Percentiles rank a stretch among this genome's conserved stretches.
Conservation (phyloP, 768 basidiomycete species). For the Panus rudis region DNA sequence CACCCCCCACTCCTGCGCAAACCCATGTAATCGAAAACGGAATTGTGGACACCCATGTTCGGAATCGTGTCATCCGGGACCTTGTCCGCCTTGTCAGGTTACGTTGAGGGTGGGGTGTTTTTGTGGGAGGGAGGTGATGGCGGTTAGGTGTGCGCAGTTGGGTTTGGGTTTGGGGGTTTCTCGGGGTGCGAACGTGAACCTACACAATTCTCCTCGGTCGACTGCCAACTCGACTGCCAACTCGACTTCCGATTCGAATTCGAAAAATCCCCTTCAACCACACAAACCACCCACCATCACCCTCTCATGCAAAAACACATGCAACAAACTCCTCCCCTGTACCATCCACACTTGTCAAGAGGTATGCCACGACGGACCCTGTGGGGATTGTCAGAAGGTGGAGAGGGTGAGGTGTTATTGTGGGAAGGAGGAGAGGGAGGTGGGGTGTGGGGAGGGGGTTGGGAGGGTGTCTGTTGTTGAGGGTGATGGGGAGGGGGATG, state of each 20-base stretch:
- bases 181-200: no score
- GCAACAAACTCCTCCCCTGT: constrained; percentile 49
- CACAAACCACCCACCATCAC: not conserved
- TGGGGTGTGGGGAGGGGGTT: constrained; percentile 63
- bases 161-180: constrained; percentile 14
- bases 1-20: constrained; percentile 73
- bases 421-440: constrained; percentile 52
- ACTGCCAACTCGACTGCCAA: not conserved
- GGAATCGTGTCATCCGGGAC: constrained; percentile 86
- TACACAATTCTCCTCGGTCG: no score
- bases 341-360: constrained; percentile 64
- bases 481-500: constrained; percentile 27
- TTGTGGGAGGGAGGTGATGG: constrained; percentile 56
- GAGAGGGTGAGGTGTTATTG: constrained; percentile 72
- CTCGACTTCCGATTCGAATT: no score
- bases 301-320: constrained; percentile 33
- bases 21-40: constrained; percentile 56
- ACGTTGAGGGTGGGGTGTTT: constrained; percentile 73
- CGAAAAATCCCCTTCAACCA: no score
- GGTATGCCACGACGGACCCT: constrained; percentile 73
- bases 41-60: constrained; percentile 79
- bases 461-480: constrained; percentile 32
- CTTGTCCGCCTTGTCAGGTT: constrained; percentile 89
- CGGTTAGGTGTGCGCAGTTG: constrained; percentile 50
- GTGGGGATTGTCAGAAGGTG: constrained; percentile 51